A percentile compares a stretch with the other conserved stretches of the same genome.
These are phyloP conservation scores for Fomitopsis palustris DNA, from an alignment of 1,284 basidiomycete genomes.

Conservation along the genomic window DNA sequence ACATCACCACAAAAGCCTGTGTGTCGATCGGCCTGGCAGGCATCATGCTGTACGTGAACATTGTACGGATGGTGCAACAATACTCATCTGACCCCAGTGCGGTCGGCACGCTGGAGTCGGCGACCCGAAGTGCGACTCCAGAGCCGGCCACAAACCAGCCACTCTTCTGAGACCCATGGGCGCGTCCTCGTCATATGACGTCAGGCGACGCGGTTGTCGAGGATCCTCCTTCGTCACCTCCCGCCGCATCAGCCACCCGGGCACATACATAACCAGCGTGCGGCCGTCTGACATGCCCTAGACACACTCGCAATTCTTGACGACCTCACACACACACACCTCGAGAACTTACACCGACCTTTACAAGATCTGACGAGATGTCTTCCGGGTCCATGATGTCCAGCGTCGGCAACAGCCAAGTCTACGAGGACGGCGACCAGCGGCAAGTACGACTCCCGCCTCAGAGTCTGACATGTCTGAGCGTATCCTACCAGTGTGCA, in stretches of 20 bases:
- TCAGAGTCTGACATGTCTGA: conserved; percentile 3
- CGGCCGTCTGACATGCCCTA: too few species aligned
- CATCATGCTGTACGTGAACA: too few species aligned
- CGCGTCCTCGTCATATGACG: not conserved
- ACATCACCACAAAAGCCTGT: too few species aligned
- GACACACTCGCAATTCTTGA: not conserved
- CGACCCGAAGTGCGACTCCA: too few species aligned
- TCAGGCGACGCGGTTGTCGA: not conserved
- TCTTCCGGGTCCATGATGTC: conserved; percentile 41
- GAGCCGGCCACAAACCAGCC: too few species aligned
- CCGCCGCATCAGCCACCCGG: not conserved
- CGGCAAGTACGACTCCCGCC: conserved; percentile 25
- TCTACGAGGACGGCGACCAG: conserved; percentile 42
- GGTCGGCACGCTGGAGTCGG: too few species aligned
- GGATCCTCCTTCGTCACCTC: not conserved
- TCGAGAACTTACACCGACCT: not conserved
- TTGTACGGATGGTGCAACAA: too few species aligned
- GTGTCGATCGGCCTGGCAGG: too few species aligned
- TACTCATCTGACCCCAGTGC: too few species aligned
- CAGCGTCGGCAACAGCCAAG: conserved; percentile 41
- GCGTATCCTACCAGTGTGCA: conserved; percentile 13
- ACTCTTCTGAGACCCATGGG: not conserved
- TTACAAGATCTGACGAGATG: conserved; percentile 1
- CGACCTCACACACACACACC: not conserved
- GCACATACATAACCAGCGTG: not conserved